phyloP scores from a whole-genome alignment of 495 filamentous ascomycete species.

The Tuber microsphaerosporum region DNA sequence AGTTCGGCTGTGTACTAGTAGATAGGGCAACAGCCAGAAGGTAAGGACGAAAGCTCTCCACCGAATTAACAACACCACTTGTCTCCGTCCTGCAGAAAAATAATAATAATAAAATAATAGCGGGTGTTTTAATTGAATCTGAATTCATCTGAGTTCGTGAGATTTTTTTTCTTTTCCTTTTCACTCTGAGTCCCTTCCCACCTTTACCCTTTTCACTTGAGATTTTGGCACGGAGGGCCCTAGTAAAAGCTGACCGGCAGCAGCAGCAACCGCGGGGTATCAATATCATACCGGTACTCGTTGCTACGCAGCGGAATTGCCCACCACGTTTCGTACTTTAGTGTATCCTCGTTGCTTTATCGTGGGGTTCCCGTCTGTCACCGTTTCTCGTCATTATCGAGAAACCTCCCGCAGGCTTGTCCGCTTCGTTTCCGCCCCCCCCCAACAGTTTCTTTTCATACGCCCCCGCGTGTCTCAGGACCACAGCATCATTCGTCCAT shows the following conservation, averaged over 20 bases:
- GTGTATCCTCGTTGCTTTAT: slow-evolving; percentile 20
- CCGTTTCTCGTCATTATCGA: slow-evolving; percentile 24
- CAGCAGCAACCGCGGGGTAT: neutral
- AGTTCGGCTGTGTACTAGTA: neutral
- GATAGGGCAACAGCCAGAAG: neutral
- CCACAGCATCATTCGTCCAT: slow-evolving; percentile 17
- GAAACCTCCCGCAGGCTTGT: neutral
- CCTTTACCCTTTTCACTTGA: slow-evolving; percentile 8
- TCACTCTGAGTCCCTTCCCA: neutral
- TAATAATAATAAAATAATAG: neutral
- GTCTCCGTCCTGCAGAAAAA: neutral
- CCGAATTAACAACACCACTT: neutral
- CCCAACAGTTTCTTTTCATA: neutral
- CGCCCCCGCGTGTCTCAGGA: slow-evolving; percentile 18
- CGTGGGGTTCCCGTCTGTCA: slow-evolving; percentile 21
- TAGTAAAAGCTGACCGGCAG: neutral
- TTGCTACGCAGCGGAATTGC: neutral
- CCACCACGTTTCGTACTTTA: neutral
- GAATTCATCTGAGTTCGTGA: neutral
- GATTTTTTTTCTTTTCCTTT: neutral
- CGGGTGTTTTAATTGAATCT: neutral
- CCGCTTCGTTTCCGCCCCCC: neutral
- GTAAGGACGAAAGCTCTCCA: neutral
- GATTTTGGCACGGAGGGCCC: neutral
- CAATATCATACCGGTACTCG: neutral